phyloP scores from a whole-genome alignment of 768 basidiomycete genomes.

The Symmetrospora coprosmae region DNA sequence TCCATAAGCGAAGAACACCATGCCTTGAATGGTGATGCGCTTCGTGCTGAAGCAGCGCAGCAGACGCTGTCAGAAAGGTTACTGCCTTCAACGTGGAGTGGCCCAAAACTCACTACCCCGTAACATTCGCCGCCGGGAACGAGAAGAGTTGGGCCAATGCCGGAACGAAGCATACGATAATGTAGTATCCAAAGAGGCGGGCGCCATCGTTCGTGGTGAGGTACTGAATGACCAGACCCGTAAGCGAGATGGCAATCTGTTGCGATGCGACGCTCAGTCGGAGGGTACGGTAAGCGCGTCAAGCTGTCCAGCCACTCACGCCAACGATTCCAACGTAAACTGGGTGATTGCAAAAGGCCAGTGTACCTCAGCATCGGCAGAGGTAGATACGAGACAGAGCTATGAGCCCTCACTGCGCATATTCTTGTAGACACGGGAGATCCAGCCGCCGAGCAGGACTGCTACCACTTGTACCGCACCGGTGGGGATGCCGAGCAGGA shows the following conservation, averaged over 20 bases:
- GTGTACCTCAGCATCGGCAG: neutral
- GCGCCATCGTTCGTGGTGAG: constrained; percentile 10
- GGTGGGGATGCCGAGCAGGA: constrained; percentile 9
- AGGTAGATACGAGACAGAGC: too few relatives aligned
- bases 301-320: neutral
- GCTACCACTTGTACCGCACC: constrained; percentile 7
- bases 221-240: constrained; percentile 10
- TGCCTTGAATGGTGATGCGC: constrained; percentile 16
- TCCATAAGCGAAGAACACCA: constrained; percentile 18
- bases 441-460: neutral
- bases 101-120: constrained; percentile 1
- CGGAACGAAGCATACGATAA: constrained; percentile 6
- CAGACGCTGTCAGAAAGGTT: neutral
- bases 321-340: neutral
- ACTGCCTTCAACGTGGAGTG: neutral
- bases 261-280: too few relatives aligned
- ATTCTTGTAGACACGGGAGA: neutral
- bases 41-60: constrained; percentile 3
- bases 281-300: too few relatives aligned
- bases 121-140: constrained; percentile 7
- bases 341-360: neutral
- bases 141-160: constrained; percentile 9
- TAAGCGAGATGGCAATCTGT: constrained; percentile 2
- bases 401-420: neutral
- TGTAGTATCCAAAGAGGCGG: constrained; percentile 17